Evolutionary conservation across 2,329 filamentous ascomycete genomes (phyloP).

Genomic region (Stagonosporopsis rhizophila): DNA sequence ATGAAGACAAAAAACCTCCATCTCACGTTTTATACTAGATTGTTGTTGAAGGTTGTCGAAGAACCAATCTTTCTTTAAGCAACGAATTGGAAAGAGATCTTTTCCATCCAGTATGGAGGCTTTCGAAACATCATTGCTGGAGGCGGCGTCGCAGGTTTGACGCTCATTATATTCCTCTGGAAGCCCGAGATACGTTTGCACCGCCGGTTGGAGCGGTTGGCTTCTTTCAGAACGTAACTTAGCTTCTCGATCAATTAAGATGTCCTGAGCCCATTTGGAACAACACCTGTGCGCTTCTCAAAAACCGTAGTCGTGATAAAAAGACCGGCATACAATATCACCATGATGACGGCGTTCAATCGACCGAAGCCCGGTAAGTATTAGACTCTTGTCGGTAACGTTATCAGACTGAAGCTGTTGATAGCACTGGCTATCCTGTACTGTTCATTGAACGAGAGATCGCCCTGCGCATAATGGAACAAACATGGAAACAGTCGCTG

Average conservation of each 20-base stretch:
- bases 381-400: no score
- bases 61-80: background rate
- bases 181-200: conserved; percentile 19
- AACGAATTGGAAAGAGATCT: no score
- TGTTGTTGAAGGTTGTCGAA: no score
- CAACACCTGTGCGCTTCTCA: background rate
- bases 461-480: conserved; percentile 22
- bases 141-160: conserved; percentile 24
- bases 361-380: background rate
- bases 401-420: background rate
- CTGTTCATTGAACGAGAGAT: conserved; percentile 24
- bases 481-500: conserved; percentile 28
- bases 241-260: conserved; percentile 32
- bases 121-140: conserved; percentile 23
- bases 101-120: background rate
- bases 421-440: background rate
- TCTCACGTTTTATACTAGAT: no score
- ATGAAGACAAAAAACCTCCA: no score
- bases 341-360: background rate
- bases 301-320: background rate
- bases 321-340: conserved; percentile 2
- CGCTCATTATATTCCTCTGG: conserved; percentile 26
- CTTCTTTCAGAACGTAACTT: conserved; percentile 22
- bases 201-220: conserved; percentile 28
- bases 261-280: conserved; percentile 11